phyloP scores from a whole-genome alignment of 2,329 filamentous ascomycete species.

The Cladophialophora bantiana region DNA sequence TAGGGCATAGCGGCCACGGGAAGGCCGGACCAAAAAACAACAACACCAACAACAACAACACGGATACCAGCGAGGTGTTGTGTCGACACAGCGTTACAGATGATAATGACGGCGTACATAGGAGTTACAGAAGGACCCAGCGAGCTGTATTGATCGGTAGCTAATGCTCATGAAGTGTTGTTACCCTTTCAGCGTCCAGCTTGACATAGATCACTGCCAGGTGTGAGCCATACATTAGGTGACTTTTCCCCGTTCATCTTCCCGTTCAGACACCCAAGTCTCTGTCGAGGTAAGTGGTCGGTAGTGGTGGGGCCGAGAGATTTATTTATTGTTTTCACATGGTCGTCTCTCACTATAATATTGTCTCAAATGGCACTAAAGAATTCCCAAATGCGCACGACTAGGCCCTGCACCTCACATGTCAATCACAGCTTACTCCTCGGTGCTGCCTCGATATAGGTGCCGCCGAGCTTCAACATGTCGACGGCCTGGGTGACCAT shows the following conservation, averaged over 20 bases:
- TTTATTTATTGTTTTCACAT: background rate
- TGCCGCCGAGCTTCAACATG: slow-evolving; percentile 67
- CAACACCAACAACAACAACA: too few species aligned
- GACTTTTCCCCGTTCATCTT: background rate
- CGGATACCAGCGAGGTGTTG: background rate
- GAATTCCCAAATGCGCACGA: background rate
- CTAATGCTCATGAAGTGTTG: slow-evolving; percentile 2
- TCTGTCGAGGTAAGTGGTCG: background rate
- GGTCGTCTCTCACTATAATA: background rate
- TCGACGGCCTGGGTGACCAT: slow-evolving; percentile 82
- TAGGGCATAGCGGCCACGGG: background rate
- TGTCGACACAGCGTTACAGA: background rate
- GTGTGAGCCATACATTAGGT: background rate
- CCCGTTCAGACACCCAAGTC: background rate
- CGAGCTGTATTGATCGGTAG: slow-evolving; percentile 4
- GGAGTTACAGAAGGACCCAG: background rate
- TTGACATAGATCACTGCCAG: background rate
- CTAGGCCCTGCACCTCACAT: background rate
- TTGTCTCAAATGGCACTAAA: background rate
- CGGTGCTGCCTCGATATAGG: slow-evolving; percentile 59
- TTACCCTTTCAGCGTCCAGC: background rate
- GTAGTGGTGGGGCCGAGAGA: too few species aligned
- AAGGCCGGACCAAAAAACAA: background rate
- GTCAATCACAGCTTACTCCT: slow-evolving; percentile 31
- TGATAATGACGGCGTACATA: slow-evolving; percentile 5